A percentile compares a stretch with the other conserved stretches of the same genome.
Evolutionary conservation across 495 filamentous ascomycete species (phyloP).

Genomic region (Hypoxylon cercidicola): DNA sequence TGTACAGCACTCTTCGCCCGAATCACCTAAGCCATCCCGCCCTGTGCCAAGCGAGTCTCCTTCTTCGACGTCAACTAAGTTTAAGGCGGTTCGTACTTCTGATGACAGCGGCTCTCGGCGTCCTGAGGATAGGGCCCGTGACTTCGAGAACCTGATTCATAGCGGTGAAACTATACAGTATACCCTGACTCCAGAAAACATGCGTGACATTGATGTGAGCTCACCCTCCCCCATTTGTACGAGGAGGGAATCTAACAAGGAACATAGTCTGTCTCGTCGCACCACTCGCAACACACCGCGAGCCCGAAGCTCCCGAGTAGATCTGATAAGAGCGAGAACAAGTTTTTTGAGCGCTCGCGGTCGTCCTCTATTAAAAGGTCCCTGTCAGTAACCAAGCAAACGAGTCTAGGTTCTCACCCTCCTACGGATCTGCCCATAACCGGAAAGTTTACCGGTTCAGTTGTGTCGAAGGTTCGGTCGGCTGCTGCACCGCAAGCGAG

Average conservation of each 20-base stretch:
- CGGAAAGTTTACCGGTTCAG: slow-evolving; percentile 38
- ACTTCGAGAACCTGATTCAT: slow-evolving; percentile 88
- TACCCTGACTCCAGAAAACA: slow-evolving; percentile 88
- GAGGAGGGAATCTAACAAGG: slow-evolving; percentile 43
- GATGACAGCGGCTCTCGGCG: slow-evolving; percentile 60
- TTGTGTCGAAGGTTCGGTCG: slow-evolving; percentile 48
- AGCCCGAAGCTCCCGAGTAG: slow-evolving; percentile 51
- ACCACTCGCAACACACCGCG: slow-evolving; percentile 42
- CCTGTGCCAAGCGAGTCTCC: slow-evolving; percentile 45
- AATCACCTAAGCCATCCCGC: slow-evolving; percentile 40
- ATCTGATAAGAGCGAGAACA: slow-evolving; percentile 57
- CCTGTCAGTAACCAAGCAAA: slow-evolving; percentile 52
- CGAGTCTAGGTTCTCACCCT: slow-evolving; percentile 50
- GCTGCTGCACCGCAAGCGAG: slow-evolving; percentile 62
- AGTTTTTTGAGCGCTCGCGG: slow-evolving; percentile 49
- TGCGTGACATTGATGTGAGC: slow-evolving; percentile 86
- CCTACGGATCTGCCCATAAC: slow-evolving; percentile 47
- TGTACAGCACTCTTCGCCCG: slow-evolving; percentile 31
- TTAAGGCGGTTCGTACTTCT: slow-evolving; percentile 60
- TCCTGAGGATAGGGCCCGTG: slow-evolving; percentile 53
- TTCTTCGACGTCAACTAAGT: slow-evolving; percentile 53
- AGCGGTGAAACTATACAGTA: slow-evolving; percentile 93
- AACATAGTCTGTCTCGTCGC: slow-evolving; percentile 48
- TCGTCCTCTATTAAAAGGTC: slow-evolving; percentile 55
- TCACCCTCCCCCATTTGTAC: background rate